Conservation (phyloP, 768 basidiomycete genomes). For the Hydnum rufescens region DNA sequence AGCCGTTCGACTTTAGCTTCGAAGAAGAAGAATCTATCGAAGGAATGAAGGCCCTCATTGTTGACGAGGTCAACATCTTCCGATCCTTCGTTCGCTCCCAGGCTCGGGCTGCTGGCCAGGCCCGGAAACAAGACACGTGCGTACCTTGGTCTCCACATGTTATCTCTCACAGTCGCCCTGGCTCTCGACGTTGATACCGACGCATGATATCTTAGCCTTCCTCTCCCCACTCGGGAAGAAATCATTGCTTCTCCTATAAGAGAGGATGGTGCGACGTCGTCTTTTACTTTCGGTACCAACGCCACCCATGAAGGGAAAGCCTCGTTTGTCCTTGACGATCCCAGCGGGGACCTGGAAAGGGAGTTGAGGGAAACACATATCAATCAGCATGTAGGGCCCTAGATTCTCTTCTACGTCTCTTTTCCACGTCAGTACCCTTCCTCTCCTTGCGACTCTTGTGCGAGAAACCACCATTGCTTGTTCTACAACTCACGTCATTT, state of each 20-base stretch:
- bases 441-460: no score
- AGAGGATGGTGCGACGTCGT: conserved; percentile 45
- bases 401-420: no score
- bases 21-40: conserved; percentile 94
- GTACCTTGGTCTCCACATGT: conserved; percentile 3
- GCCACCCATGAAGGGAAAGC: conserved; percentile 22
- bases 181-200: background rate
- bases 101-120: conserved; percentile 47
- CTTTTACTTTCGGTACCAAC: conserved; percentile 29
- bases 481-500: no score
- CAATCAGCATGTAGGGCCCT: no score
- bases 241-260: conserved; percentile 64
- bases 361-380: conserved; percentile 45
- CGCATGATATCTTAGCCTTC: conserved; percentile 29
- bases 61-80: conserved; percentile 81
- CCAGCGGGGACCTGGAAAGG: conserved; percentile 65
- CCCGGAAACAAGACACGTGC: conserved; percentile 60
- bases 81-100: conserved; percentile 79
- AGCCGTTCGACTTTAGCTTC: conserved; percentile 87
- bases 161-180: background rate
- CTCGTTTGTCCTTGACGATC: conserved; percentile 69
- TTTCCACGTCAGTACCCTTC: no score
- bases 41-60: conserved; percentile 91
- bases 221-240: conserved; percentile 64
- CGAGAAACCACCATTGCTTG: no score